Evolutionary conservation across 2,329 filamentous ascomycete species (phyloP), one percentile per base, ranked within the genome.

Genomic region (Trichoderma gracile): DNA sequence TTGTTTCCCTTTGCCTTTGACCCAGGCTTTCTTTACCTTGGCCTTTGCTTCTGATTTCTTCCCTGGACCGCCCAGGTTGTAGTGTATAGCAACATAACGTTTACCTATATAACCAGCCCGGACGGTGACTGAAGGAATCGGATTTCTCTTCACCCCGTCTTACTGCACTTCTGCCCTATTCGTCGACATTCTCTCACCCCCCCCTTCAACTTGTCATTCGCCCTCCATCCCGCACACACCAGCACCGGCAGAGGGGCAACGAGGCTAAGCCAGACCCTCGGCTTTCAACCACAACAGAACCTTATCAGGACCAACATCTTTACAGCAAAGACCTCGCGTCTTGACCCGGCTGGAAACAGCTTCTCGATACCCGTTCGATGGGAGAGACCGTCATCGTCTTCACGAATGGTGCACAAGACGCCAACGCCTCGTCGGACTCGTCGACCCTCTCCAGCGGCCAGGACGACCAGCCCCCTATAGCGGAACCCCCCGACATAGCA

Each of bases 321-420:
- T 23, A 40, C 30, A 21, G 30, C 12, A 42, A 38, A 45, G 25
- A 27, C 17, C 49, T 17, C 30, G n/a, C 12, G 21, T 42, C 15
- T 52, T 55, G 25, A 54, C 57, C 54, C 42, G n/a, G 53, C 64
- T 65, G 50, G 47, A 63, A 59, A 55, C 60, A 53, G 42, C 59
- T 52, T 42, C 64, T 57, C 71, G 70, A 76, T 72, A 74, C 68
- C 70, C 73, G 69, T 77, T 78, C 77, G 77, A 78, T 78, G 77
- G 75, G 77, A 78, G 75, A 76, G 76, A 72, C 75, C 72, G 72
- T 73, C 68, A 67, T 69, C 65, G 72, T 70, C 65, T 70, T 73
- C 74, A 74, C 75, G 75, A 77, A 78, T 77, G 76, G 76, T 78
- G 77, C 76, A 74, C 67, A 73, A 73, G 73, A 77, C 74, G 71